Percentiles rank a stretch among this genome's conserved stretches.
phyloP scores from a whole-genome alignment of 441 rosid genomes.

The Jatropha multifida region DNA sequence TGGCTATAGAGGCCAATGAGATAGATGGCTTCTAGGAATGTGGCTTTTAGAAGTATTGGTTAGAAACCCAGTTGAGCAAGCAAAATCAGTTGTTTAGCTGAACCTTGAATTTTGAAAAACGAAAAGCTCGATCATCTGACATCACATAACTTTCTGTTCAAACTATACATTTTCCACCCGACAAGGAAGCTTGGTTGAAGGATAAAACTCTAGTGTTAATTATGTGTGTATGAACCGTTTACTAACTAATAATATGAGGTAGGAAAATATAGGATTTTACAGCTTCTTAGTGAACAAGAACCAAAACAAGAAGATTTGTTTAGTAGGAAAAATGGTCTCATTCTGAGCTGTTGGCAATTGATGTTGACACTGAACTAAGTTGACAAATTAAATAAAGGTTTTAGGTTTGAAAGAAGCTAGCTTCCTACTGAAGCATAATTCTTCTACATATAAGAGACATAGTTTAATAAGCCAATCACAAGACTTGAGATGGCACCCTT shows the following conservation, averaged over 20 bases:
- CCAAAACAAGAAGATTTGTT: constrained; percentile 10
- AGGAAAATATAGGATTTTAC: constrained; percentile 17
- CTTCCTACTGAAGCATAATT: constrained; percentile 21
- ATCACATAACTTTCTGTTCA: constrained; percentile 34
- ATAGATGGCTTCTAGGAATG: constrained; percentile 16
- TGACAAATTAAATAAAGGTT: constrained; percentile 27
- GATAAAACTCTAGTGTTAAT: constrained; percentile 16
- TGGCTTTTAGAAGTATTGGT: constrained; percentile 40
- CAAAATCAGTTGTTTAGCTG: constrained; percentile 70
- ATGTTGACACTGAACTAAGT: constrained; percentile 39
- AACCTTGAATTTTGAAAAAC: constrained; percentile 35
- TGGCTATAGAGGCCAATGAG: constrained; percentile 21
- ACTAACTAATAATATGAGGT: constrained; percentile 27
- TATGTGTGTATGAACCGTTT: constrained; percentile 27
- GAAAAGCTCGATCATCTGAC: constrained; percentile 28
- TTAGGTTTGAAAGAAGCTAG: constrained; percentile 28
- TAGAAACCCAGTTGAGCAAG: constrained; percentile 56
- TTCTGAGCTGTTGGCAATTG: constrained; percentile 40
- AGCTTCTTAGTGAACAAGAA: constrained; percentile 16
- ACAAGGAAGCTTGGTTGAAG: constrained; percentile 45
- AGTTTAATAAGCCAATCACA: constrained; percentile 16
- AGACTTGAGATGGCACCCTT: background rate
- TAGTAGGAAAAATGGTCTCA: constrained; percentile 24
- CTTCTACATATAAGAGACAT: constrained; percentile 10
- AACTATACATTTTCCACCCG: constrained; percentile 34